phyloP scores from a whole-genome alignment of 1,139 yeast species.

The Taphrina communis region DNA sequence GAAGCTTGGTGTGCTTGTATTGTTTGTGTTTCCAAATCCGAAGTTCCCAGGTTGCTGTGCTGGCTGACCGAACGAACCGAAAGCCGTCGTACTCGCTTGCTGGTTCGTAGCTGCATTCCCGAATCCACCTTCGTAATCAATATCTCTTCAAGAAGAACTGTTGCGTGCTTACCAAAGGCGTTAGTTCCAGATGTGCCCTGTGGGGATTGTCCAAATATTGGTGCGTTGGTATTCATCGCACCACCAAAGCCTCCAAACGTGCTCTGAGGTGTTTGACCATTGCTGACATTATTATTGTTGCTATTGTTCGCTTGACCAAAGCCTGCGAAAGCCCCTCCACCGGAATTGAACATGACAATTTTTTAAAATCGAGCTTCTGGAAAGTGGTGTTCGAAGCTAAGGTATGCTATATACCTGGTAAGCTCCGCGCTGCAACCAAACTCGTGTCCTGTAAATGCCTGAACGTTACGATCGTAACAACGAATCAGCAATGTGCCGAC shows the following conservation, averaged over 20 bases:
- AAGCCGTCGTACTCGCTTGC: constrained; percentile 42
- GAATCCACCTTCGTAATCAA: constrained; percentile 16
- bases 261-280: neutral
- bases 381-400: too few species aligned
- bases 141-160: neutral
- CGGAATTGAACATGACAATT: constrained; percentile 1
- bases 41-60: constrained; percentile 51
- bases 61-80: constrained; percentile 44
- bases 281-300: neutral
- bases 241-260: constrained; percentile 22
- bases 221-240: constrained; percentile 1
- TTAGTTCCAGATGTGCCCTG: constrained; percentile 8
- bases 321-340: constrained; percentile 12
- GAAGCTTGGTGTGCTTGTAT: constrained; percentile 29
- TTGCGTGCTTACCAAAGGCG: constrained; percentile 17
- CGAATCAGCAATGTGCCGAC: too few species aligned
- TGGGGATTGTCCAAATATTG: constrained; percentile 16
- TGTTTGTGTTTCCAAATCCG: constrained; percentile 45
- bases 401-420: too few species aligned
- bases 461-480: too few species aligned
- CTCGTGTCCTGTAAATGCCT: too few species aligned
- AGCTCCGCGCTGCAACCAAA: too few species aligned
- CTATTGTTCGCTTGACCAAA: constrained; percentile 18
- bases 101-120: constrained; percentile 7
- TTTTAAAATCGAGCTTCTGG: too few species aligned